A percentile compares a stretch with the other conserved stretches of the same genome.
phyloP scores from a whole-genome alignment of 352 stramenopile species.

The Globisporangium okanoganense region DNA sequence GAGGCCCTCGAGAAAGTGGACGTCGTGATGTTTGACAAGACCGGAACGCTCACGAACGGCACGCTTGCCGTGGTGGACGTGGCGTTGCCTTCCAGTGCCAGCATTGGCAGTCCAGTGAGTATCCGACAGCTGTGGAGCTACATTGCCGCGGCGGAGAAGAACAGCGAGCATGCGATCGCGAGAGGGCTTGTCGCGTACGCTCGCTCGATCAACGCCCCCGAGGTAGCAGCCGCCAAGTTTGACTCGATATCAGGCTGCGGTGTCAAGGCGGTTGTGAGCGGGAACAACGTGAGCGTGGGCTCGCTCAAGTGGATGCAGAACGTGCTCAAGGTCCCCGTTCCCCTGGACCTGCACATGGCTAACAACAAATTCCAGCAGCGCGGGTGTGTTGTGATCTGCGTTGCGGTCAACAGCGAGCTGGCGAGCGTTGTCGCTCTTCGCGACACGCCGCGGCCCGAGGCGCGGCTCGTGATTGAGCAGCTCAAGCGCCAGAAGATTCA shows the following conservation, averaged over 20 bases:
- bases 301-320: conserved; percentile 71
- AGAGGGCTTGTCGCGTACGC: conserved; percentile 49
- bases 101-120: neutral
- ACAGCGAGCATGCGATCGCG: conserved; percentile 67
- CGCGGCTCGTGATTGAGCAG: conserved; percentile 45
- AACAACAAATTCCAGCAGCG: conserved; percentile 47
- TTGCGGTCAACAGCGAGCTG: conserved; percentile 55
- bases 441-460: conserved; percentile 49
- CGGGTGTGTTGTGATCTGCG: conserved; percentile 55
- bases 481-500: conserved; percentile 54
- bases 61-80: conserved; percentile 41
- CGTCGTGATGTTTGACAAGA: conserved; percentile 83
- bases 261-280: conserved; percentile 38
- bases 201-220: conserved; percentile 20
- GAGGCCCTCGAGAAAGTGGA: conserved; percentile 66
- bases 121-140: conserved; percentile 33
- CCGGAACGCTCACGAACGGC: conserved; percentile 66
- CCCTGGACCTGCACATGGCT: conserved; percentile 31
- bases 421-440: conserved; percentile 47
- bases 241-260: conserved; percentile 56
- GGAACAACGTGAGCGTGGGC: conserved; percentile 34
- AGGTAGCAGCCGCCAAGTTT: conserved; percentile 31
- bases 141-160: conserved; percentile 44
- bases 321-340: conserved; percentile 39
- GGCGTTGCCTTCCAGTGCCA: neutral